These are phyloP conservation scores for Plasmodium coatneyi DNA, from an alignment of 169 alveolate species.

Conservation along the genomic window DNA sequence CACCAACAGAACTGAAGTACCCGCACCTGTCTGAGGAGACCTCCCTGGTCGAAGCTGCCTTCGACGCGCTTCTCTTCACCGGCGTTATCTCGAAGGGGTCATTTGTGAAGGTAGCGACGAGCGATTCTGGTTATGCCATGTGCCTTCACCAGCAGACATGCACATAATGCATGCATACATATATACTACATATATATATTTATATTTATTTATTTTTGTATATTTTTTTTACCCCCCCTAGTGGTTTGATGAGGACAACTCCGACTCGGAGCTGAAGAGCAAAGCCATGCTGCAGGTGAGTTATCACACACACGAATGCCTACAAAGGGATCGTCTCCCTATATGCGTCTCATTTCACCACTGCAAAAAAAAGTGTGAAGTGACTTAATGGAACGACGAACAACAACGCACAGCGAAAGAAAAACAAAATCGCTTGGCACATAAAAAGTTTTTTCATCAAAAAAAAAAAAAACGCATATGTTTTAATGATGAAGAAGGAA, in stretches of 20 bases:
- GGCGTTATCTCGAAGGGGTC: constrained; percentile 65
- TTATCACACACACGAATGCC: background rate
- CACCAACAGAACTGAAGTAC: constrained; percentile 35
- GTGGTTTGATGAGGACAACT: constrained; percentile 67
- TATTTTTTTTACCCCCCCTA: background rate
- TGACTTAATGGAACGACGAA: constrained; percentile 8
- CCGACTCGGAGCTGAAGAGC: constrained; percentile 65
- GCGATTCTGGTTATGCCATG: background rate
- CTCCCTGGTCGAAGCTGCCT: constrained; percentile 51
- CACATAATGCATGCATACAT: background rate
- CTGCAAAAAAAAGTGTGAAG: background rate
- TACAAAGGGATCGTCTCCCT: background rate
- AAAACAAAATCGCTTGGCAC: constrained; percentile 6
- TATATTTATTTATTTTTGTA: background rate
- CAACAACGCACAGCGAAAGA: background rate
- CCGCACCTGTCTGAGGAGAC: constrained; percentile 75
- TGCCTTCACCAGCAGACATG: background rate
- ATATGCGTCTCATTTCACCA: background rate
- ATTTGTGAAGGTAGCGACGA: constrained; percentile 28
- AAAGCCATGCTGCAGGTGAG: constrained; percentile 74
- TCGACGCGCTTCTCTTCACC: constrained; percentile 41
- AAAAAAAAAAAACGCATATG: constrained; percentile 5
- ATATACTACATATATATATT: background rate
- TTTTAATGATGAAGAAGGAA: constrained; percentile 66
- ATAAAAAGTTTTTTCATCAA: constrained; percentile 46